These are phyloP conservation scores for Trichoderma polysporum DNA, from an alignment of 2,329 filamentous ascomycete species.

Conservation along the genomic window DNA sequence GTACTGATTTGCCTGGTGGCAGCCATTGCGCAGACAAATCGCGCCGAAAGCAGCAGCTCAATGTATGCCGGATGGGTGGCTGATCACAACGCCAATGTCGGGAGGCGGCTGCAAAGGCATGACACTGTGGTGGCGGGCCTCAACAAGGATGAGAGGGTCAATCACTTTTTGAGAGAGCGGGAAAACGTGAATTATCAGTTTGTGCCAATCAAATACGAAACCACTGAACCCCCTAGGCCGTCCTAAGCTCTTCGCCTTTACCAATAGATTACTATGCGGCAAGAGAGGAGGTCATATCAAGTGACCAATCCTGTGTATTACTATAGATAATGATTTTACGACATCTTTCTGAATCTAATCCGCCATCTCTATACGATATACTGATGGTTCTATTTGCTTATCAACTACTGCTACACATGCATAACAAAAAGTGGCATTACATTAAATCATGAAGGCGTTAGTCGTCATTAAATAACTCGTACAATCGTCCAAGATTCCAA, in stretches of 20 bases:
- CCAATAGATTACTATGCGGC: background rate
- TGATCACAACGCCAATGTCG: slow-evolving; percentile 64
- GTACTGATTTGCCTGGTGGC: slow-evolving; percentile 67
- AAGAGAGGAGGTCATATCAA: background rate
- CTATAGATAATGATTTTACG: slow-evolving; percentile 9
- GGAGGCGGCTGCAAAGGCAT: slow-evolving; percentile 55
- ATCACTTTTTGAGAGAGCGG: slow-evolving; percentile 73
- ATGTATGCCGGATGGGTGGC: slow-evolving; percentile 66
- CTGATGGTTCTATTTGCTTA: background rate
- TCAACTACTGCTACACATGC: background rate
- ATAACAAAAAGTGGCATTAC: background rate
- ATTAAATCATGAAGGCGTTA: slow-evolving; percentile 18
- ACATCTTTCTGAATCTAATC: background rate
- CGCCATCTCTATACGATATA: background rate
- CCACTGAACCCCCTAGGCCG: slow-evolving; percentile 18
- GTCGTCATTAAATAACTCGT: slow-evolving; percentile 10
- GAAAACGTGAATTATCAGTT: slow-evolving; percentile 48
- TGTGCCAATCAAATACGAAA: slow-evolving; percentile 31
- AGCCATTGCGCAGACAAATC: slow-evolving; percentile 68
- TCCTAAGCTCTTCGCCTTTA: background rate
- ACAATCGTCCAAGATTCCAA: background rate
- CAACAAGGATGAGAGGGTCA: slow-evolving; percentile 65
- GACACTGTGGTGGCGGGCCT: slow-evolving; percentile 52
- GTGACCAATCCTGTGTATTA: slow-evolving; percentile 1
- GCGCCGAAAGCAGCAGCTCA: slow-evolving; percentile 62